Percentiles rank a stretch among this genome's conserved stretches.
Conservation (phyloP, 345 rosid genomes). For the Brassica carinata region DNA sequence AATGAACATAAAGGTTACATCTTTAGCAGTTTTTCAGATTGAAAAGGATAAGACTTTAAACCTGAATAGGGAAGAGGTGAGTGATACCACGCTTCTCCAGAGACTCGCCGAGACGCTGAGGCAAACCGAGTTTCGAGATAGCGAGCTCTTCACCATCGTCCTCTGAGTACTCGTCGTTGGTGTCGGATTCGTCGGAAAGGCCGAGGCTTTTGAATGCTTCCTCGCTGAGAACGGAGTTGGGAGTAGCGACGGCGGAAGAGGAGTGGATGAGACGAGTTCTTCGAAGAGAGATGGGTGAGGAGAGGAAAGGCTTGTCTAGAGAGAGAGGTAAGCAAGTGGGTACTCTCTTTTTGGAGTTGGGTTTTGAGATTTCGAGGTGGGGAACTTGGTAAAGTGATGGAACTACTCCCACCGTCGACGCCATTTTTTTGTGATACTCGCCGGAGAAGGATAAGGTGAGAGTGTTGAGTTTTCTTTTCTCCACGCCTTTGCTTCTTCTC, state of each 20-base stretch:
- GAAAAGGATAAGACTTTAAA: slow-evolving; percentile 15
- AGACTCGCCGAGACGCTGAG: slow-evolving; percentile 66
- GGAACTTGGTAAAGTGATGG: slow-evolving; percentile 48
- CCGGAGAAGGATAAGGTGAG: slow-evolving; percentile 33
- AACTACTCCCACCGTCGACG: slow-evolving; percentile 50
- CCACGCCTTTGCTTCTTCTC: slow-evolving; percentile 42
- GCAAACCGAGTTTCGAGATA: slow-evolving; percentile 72
- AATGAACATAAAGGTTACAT: no score
- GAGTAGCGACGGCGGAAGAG: slow-evolving; percentile 62
- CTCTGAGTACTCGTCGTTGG: background rate
- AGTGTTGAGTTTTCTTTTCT: slow-evolving; percentile 15
- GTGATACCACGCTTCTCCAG: slow-evolving; percentile 86
- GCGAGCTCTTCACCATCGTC: slow-evolving; percentile 63
- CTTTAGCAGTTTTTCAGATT: background rate
- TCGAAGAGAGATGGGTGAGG: slow-evolving; percentile 28
- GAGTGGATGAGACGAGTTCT: slow-evolving; percentile 34
- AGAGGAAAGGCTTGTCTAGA: slow-evolving; percentile 37
- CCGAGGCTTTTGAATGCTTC: slow-evolving; percentile 85
- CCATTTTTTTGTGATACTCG: slow-evolving; percentile 38
- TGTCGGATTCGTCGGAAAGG: slow-evolving; percentile 35
- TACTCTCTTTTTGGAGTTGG: slow-evolving; percentile 29
- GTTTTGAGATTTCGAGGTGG: slow-evolving; percentile 42
- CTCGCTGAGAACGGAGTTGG: slow-evolving; percentile 81
- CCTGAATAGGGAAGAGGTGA: slow-evolving; percentile 96
- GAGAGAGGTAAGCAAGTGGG: slow-evolving; percentile 26